phyloP scores from a whole-genome alignment of 2,329 filamentous ascomycete species.

The Hypoxylon sp. region DNA sequence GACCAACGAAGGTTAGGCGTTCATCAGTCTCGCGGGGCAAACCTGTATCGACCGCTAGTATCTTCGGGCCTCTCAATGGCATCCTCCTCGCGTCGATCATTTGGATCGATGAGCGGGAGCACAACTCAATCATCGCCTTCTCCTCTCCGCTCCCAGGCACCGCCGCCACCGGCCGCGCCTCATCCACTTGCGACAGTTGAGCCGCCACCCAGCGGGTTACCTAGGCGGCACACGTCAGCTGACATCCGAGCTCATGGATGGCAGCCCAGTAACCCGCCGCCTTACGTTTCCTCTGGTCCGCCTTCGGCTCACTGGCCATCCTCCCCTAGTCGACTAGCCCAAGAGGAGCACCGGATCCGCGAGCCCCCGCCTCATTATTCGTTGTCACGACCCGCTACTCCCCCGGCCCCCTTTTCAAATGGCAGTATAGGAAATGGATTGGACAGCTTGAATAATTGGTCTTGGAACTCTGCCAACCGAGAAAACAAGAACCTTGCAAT shows the following conservation, averaged over 20 bases:
- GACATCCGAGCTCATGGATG: constrained; percentile 93
- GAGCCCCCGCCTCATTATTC: constrained; percentile 70
- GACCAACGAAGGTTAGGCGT: constrained; percentile 80
- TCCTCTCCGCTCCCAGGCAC: constrained; percentile 75
- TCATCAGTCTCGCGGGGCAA: constrained; percentile 66
- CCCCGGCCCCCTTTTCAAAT: constrained; percentile 65
- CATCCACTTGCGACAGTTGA: constrained; percentile 75
- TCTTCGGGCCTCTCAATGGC: constrained; percentile 85
- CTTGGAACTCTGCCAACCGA: constrained; percentile 65
- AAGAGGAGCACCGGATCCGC: constrained; percentile 67
- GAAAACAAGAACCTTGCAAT: constrained; percentile 64
- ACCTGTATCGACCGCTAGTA: constrained; percentile 80
- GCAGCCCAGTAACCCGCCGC: constrained; percentile 68
- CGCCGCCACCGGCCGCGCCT: constrained; percentile 69
- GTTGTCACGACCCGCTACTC: constrained; percentile 66
- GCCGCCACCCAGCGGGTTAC: constrained; percentile 75
- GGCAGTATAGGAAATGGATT: constrained; percentile 63
- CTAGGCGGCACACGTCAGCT: constrained; percentile 90
- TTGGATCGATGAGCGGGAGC: constrained; percentile 83
- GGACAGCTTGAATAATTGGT: constrained; percentile 63
- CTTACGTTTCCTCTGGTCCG: constrained; percentile 74
- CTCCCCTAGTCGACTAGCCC: constrained; percentile 63
- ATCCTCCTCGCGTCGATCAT: constrained; percentile 81
- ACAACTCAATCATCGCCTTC: constrained; percentile 78
- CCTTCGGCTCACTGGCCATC: constrained; percentile 66